Evolutionary conservation across 1,284 basidiomycete genomes (phyloP).

Genomic region (Tausonia pullulans): DNA sequence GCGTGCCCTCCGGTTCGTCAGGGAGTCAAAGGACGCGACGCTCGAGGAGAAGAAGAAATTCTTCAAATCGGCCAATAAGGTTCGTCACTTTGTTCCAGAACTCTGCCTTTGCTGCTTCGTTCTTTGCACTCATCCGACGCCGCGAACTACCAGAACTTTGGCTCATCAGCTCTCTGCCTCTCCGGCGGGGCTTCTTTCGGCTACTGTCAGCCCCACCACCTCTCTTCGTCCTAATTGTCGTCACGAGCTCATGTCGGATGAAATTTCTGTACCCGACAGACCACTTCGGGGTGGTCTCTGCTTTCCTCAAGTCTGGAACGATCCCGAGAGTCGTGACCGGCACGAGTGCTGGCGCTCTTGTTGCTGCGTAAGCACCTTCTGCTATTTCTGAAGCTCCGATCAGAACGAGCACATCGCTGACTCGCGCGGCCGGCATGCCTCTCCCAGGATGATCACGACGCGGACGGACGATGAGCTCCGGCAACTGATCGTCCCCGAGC

Average conservation of each 20-base stretch:
- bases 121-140: background rate
- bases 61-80: slow-evolving; percentile 71
- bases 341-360: slow-evolving; percentile 83
- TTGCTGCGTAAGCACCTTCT: slow-evolving; percentile 43
- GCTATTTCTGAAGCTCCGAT: background rate
- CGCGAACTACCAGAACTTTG: slow-evolving; percentile 51
- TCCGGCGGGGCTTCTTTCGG: slow-evolving; percentile 91
- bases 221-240: too few species aligned
- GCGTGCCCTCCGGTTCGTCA: slow-evolving; percentile 58
- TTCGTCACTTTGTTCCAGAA: background rate
- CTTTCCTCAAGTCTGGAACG: slow-evolving; percentile 75
- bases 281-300: slow-evolving; percentile 33
- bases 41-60: slow-evolving; percentile 84
- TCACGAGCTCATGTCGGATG: too few species aligned
- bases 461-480: slow-evolving; percentile 81
- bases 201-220: slow-evolving; percentile 42
- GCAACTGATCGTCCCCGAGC: slow-evolving; percentile 59
- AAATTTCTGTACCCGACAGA: slow-evolving; percentile 4
- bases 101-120: background rate
- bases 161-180: slow-evolving; percentile 79
- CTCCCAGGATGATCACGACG: slow-evolving; percentile 53
- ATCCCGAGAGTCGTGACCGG: slow-evolving; percentile 81
- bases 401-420: too few species aligned
- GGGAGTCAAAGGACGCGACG: slow-evolving; percentile 58
- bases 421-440: too few species aligned